Evolutionary conservation across 345 rosid genomes (phyloP).

Genomic region (Moringa oleifera): DNA sequence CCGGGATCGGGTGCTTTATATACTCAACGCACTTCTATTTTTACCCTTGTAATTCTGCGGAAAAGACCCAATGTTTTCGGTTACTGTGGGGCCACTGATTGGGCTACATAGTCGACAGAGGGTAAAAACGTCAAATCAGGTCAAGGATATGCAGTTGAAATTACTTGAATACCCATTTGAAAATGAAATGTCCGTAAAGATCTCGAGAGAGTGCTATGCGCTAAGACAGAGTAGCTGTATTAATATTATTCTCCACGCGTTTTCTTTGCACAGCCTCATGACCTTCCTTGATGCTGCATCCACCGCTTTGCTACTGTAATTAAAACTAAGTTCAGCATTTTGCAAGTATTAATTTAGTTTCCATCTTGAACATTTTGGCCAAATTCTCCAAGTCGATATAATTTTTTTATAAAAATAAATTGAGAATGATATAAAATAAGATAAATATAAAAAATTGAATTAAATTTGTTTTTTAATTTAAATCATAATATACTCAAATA

Average conservation of each 20-base stretch:
- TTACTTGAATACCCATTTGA: not conserved
- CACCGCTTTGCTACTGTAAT: not conserved
- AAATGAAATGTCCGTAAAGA: not conserved
- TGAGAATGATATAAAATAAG: too few species aligned
- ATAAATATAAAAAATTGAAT: too few species aligned
- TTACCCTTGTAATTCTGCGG: not conserved
- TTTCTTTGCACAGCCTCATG: not conserved
- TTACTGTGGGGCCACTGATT: not conserved
- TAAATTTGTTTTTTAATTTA: too few species aligned
- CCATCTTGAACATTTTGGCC: too few species aligned
- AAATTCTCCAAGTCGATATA: too few species aligned
- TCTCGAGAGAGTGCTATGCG: not conserved
- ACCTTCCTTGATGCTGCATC: not conserved
- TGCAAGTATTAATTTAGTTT: too few species aligned
- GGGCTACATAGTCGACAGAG: not conserved
- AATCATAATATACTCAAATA: too few species aligned
- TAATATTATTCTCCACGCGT: not conserved
- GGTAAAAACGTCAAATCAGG: not conserved
- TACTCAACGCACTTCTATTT: conserved; percentile 9
- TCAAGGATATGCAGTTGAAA: not conserved
- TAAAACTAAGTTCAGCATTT: too few species aligned
- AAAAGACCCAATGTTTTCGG: not conserved
- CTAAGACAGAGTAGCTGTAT: not conserved
- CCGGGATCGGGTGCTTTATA: conserved; percentile 14
- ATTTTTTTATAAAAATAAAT: too few species aligned